Base-by-base conservation (phyloP, 257 asterid species). In the Haberlea rhodopensis region DNA sequence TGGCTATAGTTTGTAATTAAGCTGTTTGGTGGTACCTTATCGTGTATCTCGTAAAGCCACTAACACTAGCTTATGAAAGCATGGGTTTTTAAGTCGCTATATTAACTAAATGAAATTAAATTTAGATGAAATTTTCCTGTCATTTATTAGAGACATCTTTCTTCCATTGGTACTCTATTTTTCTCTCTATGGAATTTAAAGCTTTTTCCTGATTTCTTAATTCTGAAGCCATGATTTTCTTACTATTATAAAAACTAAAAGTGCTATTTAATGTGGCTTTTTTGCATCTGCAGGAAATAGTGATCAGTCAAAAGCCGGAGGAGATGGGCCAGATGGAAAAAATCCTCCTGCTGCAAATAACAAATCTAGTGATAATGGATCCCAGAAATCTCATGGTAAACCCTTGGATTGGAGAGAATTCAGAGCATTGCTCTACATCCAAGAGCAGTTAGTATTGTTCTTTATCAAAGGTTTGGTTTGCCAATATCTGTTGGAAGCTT, bases 351-450 rank as follows among this genome's bases (percentile, higher is more conserved):
- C 90, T 46, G 85, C 72, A 72, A 79, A 65, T 60, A 76, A 84
- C 70, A 73, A 72, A 74, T 75, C 87, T 24, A 78, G 82, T 43
- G 80, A 84, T 57, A 40, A 75, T 59, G 72, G 81, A 67, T 68
- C 85, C 18, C 83, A 72, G 60, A 82, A 80, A 58, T 45, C 87
- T 53, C 80, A 73, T 29, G 76, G 22, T 57, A 85, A 89, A 67
- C 89, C 94, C 51, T 78, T 83, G 72, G 82, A 83, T 68, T 83
- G 89, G 89, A 83, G 89, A 80, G 89, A 83, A 67, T 83, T 83
- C 49, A 75, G 89, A 75, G 83, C 89, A 20, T 72, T 68, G 65
- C 94, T 85, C 73, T 92, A 89, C 95, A 20, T 57, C 59, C 79
- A 73, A 74, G 89, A 83, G 76, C 82, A 73, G 89, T 86, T 83